A percentile compares a stretch with the other conserved stretches of the same genome.
Evolutionary conservation across 345 rosid genomes (phyloP).

Genomic region (Geranium brycei): DNA sequence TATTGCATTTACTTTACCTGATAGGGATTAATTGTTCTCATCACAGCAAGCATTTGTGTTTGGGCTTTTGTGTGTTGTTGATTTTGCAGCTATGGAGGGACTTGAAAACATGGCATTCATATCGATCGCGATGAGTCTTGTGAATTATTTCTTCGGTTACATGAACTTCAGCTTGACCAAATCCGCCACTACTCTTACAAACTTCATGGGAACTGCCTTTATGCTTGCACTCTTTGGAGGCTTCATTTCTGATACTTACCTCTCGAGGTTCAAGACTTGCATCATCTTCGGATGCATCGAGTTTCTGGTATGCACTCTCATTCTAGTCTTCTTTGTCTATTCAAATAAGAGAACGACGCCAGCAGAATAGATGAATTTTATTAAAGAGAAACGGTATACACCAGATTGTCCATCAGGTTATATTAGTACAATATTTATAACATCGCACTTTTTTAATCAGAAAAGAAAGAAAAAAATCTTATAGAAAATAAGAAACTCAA

Average conservation of each 20-base stretch:
- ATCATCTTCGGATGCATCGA: slow-evolving; percentile 42
- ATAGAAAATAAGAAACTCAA: too few species aligned
- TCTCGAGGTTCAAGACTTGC: slow-evolving; percentile 48
- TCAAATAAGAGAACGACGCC: too few species aligned
- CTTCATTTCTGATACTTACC: slow-evolving; percentile 48
- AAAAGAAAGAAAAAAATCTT: too few species aligned
- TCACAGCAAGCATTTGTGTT: too few species aligned
- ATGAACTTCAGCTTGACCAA: slow-evolving; percentile 56
- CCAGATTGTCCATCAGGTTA: too few species aligned
- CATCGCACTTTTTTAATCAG: too few species aligned
- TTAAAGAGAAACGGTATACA: too few species aligned
- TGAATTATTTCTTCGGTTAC: slow-evolving; percentile 39
- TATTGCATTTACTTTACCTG: neutral
- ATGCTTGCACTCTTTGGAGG: slow-evolving; percentile 49
- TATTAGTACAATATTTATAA: too few species aligned
- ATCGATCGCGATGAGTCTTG: slow-evolving; percentile 33
- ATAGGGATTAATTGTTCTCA: too few species aligned
- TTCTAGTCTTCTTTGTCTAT: too few species aligned
- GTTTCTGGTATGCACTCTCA: slow-evolving; percentile 25
- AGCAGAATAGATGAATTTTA: too few species aligned
- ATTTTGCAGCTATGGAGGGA: slow-evolving; percentile 31
- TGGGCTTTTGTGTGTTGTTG: too few species aligned
- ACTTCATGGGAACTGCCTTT: slow-evolving; percentile 47
- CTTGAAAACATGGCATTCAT: slow-evolving; percentile 55
- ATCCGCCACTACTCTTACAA: slow-evolving; percentile 54